Conservation (phyloP, 441 rosid species). For the Adansonia grandidieri region DNA sequence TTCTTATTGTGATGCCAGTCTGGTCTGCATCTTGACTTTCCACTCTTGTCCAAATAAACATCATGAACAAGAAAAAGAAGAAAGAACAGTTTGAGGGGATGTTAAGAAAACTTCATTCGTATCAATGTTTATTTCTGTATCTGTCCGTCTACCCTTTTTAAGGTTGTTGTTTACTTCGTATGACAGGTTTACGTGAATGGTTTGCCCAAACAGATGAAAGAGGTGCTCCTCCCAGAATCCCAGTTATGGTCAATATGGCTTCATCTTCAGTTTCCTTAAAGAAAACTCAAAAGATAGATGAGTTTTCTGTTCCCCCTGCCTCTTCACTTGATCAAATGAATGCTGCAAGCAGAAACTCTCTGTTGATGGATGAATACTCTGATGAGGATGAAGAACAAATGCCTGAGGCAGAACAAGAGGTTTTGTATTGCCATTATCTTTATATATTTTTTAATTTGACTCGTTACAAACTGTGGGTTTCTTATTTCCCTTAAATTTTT, state of each 20-base stretch:
- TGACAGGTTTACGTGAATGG: constrained; percentile 94
- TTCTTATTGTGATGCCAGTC: constrained; percentile 13
- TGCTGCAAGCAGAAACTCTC: constrained; percentile 70
- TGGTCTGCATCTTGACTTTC: constrained; percentile 4
- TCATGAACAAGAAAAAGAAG: background rate
- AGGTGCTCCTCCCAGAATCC: constrained; percentile 90
- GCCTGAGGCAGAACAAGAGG: constrained; percentile 93
- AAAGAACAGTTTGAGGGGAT: background rate
- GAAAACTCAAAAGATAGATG: constrained; percentile 56
- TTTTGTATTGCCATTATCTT: constrained; percentile 33
- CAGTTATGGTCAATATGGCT: constrained; percentile 98
- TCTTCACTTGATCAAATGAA: constrained; percentile 68
- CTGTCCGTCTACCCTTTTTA: constrained; percentile 23
- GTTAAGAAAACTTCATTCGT: background rate
- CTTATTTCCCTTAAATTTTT: constrained; percentile 32
- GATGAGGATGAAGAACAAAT: constrained; percentile 97
- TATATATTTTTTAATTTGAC: constrained; percentile 4
- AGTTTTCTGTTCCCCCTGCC: constrained; percentile 51
- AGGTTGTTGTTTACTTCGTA: constrained; percentile 23
- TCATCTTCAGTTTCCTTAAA: constrained; percentile 67
- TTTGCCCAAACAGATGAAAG: constrained; percentile 97
- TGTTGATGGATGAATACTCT: constrained; percentile 81
- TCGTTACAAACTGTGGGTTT: constrained; percentile 13
- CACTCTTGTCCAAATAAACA: background rate
- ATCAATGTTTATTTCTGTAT: constrained; percentile 13